Evolutionary conservation across 805 yeast genomes (phyloP).

Genomic region (Metschnikowia bowlesiae): DNA sequence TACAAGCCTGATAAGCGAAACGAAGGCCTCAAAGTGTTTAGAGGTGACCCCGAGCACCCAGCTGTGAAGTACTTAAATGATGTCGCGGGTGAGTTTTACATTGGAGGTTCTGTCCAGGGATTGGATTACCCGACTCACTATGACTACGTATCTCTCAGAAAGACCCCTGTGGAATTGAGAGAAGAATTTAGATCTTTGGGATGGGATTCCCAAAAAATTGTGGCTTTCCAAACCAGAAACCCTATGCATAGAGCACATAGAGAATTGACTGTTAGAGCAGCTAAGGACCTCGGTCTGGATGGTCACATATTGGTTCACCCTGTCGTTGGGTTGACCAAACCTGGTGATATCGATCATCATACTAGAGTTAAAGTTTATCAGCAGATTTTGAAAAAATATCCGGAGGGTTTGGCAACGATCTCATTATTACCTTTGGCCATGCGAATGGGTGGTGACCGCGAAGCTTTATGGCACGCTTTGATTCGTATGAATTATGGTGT

Average conservation of each 20-base stretch:
- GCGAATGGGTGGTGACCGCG: conserved; percentile 99
- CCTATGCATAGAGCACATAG: conserved; percentile 99
- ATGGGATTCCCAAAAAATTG: conserved; percentile 73
- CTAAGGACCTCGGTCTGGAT: conserved; percentile 84
- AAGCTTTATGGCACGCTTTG: conserved; percentile 97
- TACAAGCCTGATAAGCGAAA: conserved; percentile 73
- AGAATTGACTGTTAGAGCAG: conserved; percentile 93
- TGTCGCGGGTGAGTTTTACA: conserved; percentile 74
- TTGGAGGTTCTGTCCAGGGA: conserved; percentile 88
- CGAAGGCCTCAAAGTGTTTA: conserved; percentile 84
- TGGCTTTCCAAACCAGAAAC: conserved; percentile 96
- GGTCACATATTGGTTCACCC: conserved; percentile 82
- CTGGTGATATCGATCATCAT: conserved; percentile 97
- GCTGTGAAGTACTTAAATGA: conserved; percentile 72
- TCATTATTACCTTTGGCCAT: conserved; percentile 90
- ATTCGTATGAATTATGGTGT: conserved; percentile 96
- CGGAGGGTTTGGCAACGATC: conserved; percentile 87
- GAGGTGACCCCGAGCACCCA: conserved; percentile 97
- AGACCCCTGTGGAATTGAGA: conserved; percentile 88
- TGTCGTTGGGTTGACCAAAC: conserved; percentile 94
- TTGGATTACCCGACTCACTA: conserved; percentile 80
- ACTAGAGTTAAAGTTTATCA: conserved; percentile 94
- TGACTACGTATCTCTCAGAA: conserved; percentile 82
- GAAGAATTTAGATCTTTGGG: conserved; percentile 73
- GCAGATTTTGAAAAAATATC: conserved; percentile 87